Base-by-base conservation (phyloP, 345 rosid species). In the Schrenkiella parvula region DNA sequence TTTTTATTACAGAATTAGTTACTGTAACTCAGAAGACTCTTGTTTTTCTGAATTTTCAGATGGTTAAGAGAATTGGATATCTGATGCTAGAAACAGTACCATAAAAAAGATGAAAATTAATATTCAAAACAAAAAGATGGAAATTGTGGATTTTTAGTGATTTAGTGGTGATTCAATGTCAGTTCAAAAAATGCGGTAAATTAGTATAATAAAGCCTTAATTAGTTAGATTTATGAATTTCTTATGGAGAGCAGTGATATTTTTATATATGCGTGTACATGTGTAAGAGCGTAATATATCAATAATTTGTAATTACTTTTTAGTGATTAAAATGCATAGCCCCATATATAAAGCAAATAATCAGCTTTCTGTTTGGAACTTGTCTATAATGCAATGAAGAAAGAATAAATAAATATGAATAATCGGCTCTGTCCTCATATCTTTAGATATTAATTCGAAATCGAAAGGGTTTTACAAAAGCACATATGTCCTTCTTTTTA, bases 291-390 rank as follows among this genome's bases (percentile, higher is more conserved):
- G 52, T 68, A 8, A 22, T 9, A 17, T 26, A 62, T 21, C 19
- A 12, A 62, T 31, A 53, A 46, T 28, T 29, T 54, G n/a, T 28
- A 31, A 2, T 32, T n/a, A 57, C 15, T 12, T 31, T 44, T 14
- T 44, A 43, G 11, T 57, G 35, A 44, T 42, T 51, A 37, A 51
- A 38, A 35, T 35, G 34, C 37, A 23, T 17, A n/a, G 12, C 71
- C 60, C 17, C 26, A 66, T 51, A 51, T 66, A 37, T 23, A 51
- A 66, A 44, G 69, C 66, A 57, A 18, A 56, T 57, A 10, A 22
- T 22, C 73, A 57, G 55, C 46, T 22, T 64, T 22, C 35, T 44
- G 56, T 23, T 56, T 22, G 53, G 56, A 44, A 44, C 64, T 56
- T 56, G 41, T 44, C 44, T 68, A 29, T 56, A 41, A 53, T 54